Conservation (phyloP, 2,329 filamentous ascomycete species). For the Paramyrothecium roridum region DNA sequence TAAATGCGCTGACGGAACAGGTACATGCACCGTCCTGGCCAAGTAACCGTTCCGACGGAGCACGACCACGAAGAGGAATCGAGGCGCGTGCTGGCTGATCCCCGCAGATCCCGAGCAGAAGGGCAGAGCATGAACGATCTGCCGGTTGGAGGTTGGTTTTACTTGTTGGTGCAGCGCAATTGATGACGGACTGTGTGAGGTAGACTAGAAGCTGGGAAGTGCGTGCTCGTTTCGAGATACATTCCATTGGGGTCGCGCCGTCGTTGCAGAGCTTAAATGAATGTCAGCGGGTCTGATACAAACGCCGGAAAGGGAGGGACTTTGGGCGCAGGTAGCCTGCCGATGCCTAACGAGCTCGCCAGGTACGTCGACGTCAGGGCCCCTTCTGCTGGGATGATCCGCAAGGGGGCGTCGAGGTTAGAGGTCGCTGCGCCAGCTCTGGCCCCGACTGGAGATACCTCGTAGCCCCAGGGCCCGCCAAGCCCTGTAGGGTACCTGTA, state of each 20-base stretch:
- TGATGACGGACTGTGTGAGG: no score
- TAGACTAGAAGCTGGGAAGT: no score
- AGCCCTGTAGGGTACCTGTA: not conserved
- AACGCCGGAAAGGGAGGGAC: not conserved
- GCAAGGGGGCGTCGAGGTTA: no score
- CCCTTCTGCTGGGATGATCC: not conserved
- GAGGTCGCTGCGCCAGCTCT: not conserved
- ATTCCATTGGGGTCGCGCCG: no score
- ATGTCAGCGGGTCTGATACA: no score
- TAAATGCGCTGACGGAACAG: not conserved
- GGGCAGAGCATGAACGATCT: not conserved
- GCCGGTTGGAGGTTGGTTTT: no score
- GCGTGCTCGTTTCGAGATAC: no score
- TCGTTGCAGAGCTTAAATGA: no score
- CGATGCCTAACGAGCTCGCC: not conserved
- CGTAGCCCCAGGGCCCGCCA: not conserved
- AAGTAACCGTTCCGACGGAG: not conserved
- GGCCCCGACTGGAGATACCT: not conserved
- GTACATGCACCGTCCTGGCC: not conserved
- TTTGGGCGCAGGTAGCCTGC: not conserved
- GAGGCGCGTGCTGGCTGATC: not conserved
- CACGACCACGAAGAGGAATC: not conserved
- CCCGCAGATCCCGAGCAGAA: not conserved
- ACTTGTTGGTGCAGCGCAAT: no score
- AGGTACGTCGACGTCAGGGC: not conserved